phyloP scores from a whole-genome alignment of 495 filamentous ascomycete species.

The Neurospora sp. region DNA sequence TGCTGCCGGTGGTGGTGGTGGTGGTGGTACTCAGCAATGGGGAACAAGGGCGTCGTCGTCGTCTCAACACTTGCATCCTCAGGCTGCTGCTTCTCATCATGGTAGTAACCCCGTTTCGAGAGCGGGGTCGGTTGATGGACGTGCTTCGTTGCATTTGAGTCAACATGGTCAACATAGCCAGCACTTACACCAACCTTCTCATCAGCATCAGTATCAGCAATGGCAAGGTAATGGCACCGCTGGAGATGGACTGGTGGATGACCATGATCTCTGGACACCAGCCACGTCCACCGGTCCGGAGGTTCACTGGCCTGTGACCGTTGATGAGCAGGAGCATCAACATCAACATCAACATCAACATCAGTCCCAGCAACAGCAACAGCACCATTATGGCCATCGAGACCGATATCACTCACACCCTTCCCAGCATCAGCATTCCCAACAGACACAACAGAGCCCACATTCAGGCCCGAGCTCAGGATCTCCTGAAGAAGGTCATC shows the following conservation, averaged over 20 bases:
- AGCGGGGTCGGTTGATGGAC: neutral
- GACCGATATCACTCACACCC: neutral
- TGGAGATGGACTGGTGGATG: neutral
- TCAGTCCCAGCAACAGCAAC: neutral
- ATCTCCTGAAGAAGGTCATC: neutral
- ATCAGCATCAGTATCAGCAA: neutral
- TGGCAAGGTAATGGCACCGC: neutral
- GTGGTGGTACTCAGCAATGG: neutral
- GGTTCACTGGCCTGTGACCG: neutral
- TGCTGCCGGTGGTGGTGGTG: too few relatives aligned
- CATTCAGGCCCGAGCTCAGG: neutral
- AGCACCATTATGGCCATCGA: neutral
- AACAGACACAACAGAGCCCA: too few relatives aligned
- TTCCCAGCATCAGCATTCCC: neutral
- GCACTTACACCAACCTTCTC: neutral
- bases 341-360: neutral
- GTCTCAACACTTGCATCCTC: neutral
- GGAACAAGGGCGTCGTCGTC: neutral
- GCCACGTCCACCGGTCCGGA: neutral
- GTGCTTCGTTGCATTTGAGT: neutral
- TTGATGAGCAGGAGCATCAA: neutral
- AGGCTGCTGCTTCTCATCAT: neutral
- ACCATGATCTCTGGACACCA: constrained; percentile 5
- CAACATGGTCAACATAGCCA: neutral
- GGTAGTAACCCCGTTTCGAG: neutral